Evolutionary conservation across 2,329 filamentous ascomycete genomes (phyloP).

Genomic region (Neurospora sp.): DNA sequence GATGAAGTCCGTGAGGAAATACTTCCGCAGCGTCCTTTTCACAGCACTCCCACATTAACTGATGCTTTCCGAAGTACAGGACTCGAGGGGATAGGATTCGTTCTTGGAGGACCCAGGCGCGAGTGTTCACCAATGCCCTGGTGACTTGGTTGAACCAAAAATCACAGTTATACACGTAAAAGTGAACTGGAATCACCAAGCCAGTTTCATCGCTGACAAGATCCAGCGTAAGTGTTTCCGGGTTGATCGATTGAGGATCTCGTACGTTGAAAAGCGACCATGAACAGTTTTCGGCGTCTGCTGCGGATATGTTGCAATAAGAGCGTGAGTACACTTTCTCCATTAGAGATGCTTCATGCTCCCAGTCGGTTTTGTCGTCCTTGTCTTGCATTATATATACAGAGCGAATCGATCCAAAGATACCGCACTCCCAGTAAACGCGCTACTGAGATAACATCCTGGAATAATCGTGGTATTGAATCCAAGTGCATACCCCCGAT

Average conservation of each 20-base stretch:
- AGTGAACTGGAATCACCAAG: neutral
- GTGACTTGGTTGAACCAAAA: neutral
- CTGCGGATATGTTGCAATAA: conserved; percentile 1
- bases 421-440: neutral
- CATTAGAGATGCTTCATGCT: conserved; percentile 1
- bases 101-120: conserved; percentile 1
- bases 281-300: neutral
- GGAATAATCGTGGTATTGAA: neutral
- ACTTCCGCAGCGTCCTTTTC: neutral
- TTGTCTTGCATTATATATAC: conserved; percentile 3
- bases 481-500: neutral
- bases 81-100: neutral
- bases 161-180: neutral
- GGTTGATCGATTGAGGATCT: neutral
- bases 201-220: neutral
- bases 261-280: conserved; percentile 2
- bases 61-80: neutral
- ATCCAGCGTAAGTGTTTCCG: neutral
- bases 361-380: neutral
- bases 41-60: neutral
- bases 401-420: conserved; percentile 4
- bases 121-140: neutral
- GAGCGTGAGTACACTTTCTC: neutral
- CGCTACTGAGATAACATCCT: neutral
- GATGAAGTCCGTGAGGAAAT: neutral